These are phyloP conservation scores for Colletotrichum spinosum DNA, from an alignment of 2,329 filamentous ascomycete species.

Conservation along the genomic window DNA sequence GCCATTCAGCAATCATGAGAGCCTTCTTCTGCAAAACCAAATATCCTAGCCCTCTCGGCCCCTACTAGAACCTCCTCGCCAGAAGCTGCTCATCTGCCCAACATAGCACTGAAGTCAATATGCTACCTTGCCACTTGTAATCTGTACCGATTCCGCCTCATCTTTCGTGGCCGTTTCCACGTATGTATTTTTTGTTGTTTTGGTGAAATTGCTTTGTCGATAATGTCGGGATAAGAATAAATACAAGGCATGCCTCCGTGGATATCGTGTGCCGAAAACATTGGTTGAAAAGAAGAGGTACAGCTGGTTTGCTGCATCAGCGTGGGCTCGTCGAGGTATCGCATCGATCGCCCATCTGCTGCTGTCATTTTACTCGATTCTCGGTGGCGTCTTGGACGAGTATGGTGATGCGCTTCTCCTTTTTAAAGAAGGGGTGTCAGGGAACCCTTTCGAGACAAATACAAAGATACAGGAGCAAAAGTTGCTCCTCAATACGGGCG, in stretches of 20 bases:
- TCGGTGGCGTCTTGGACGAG: constrained; percentile 52
- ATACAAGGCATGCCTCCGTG: constrained; percentile 25
- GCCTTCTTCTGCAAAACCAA: too few species aligned
- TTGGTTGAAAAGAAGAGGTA: not conserved
- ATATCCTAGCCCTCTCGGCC: too few species aligned
- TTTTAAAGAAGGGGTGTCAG: constrained; percentile 34
- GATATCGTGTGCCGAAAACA: constrained; percentile 32
- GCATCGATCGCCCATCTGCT: not conserved
- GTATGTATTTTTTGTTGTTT: too few species aligned
- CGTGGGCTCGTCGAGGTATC: not conserved
- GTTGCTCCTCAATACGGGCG: not conserved
- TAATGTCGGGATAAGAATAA: not conserved
- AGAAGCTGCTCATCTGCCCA: too few species aligned
- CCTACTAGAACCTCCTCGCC: too few species aligned
- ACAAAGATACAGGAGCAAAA: constrained; percentile 3
- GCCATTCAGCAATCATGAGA: too few species aligned
- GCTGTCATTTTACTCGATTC: constrained; percentile 54
- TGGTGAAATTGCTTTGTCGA: too few species aligned
- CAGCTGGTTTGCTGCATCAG: not conserved
- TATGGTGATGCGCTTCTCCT: constrained; percentile 52
- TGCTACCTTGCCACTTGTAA: too few species aligned
- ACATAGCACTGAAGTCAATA: too few species aligned
- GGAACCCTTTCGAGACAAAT: constrained; percentile 21
- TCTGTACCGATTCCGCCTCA: too few species aligned
- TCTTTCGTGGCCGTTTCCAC: too few species aligned